Conservation (phyloP, 2,329 filamentous ascomycete species). For the Trichoderma cornu-damae region DNA sequence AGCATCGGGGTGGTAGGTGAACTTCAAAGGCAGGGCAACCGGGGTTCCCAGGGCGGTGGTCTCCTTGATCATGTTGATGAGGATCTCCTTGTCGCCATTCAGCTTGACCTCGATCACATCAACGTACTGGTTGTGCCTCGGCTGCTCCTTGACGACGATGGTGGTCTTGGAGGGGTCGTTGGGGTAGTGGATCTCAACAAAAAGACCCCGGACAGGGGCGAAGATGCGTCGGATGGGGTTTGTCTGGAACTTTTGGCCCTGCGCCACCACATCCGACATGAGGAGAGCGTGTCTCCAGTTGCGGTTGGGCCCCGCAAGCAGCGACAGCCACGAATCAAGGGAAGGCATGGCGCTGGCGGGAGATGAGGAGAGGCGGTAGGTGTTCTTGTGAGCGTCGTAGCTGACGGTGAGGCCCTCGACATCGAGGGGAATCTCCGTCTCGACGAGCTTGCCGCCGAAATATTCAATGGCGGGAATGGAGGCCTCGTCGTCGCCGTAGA, state of each 20-base stretch:
- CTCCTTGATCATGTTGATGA: conserved; percentile 87
- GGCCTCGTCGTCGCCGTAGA: conserved; percentile 69
- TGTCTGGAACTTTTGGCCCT: conserved; percentile 94
- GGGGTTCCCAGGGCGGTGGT: conserved; percentile 79
- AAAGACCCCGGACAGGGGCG: conserved; percentile 75
- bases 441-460: conserved; percentile 83
- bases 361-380: conserved; percentile 75
- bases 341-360: conserved; percentile 70
- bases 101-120: conserved; percentile 84
- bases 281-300: conserved; percentile 96
- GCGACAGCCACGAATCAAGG: conserved; percentile 76
- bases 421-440: conserved; percentile 66
- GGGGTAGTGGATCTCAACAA: conserved; percentile 80
- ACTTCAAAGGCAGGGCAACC: conserved; percentile 77
- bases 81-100: conserved; percentile 69
- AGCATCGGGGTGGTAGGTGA: conserved; percentile 90
- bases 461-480: conserved; percentile 86
- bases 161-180: conserved; percentile 77
- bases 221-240: conserved; percentile 94
- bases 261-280: conserved; percentile 86
- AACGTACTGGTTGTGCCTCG: conserved; percentile 76
- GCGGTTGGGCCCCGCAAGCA: conserved; percentile 77
- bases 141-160: conserved; percentile 83
- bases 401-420: conserved; percentile 81
- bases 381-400: conserved; percentile 71